Conservation (phyloP, 306 rosid genomes). For the Trifolium subterraneum region DNA sequence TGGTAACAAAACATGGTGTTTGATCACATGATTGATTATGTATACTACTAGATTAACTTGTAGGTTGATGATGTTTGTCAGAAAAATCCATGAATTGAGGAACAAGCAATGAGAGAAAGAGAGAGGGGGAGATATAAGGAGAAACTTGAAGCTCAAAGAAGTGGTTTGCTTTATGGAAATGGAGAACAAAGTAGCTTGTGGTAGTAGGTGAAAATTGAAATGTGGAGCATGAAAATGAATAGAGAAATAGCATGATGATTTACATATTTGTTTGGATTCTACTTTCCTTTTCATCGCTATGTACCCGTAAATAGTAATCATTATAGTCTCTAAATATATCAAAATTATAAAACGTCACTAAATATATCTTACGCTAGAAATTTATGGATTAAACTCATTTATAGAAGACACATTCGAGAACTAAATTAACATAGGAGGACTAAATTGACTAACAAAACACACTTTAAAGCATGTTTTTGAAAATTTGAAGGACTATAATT, state of each 20-base stretch:
- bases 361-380: neutral
- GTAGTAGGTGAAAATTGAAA: slow-evolving; percentile 57
- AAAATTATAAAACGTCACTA: neutral
- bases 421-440: too few relatives aligned
- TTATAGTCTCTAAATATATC: neutral
- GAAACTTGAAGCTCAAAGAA: slow-evolving; percentile 46
- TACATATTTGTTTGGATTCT: slow-evolving; percentile 45
- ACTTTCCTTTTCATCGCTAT: slow-evolving; percentile 33
- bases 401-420: neutral
- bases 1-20: neutral
- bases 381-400: neutral
- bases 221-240: slow-evolving; percentile 46
- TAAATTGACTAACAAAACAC: neutral
- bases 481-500: neutral
- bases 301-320: too few relatives aligned
- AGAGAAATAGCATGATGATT: slow-evolving; percentile 40
- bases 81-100: slow-evolving; percentile 42
- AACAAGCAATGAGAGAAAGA: slow-evolving; percentile 32
- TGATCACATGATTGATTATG: slow-evolving; percentile 30
- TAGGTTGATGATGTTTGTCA: slow-evolving; percentile 25
- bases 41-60: slow-evolving; percentile 8
- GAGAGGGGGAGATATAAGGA: slow-evolving; percentile 41
- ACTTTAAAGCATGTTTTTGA: too few relatives aligned
- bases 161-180: slow-evolving; percentile 35
- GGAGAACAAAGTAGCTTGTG: slow-evolving; percentile 37